These are phyloP conservation scores for Fraxinus ornus DNA, from an alignment of 305 asterid genomes.

Conservation along the genomic window DNA sequence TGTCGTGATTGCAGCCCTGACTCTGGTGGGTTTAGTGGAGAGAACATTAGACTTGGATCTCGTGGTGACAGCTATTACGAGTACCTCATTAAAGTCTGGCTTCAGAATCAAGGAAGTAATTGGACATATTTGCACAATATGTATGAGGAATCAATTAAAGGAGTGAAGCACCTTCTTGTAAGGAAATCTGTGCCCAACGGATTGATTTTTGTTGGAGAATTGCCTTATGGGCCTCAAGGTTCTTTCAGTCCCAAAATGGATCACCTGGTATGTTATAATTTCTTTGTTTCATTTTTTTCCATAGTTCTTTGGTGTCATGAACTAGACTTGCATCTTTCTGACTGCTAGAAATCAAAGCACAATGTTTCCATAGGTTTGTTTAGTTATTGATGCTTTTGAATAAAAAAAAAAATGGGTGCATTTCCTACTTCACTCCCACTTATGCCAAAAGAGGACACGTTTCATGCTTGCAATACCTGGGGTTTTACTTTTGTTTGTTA, in stretches of 20 bases:
- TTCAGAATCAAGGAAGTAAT: slow-evolving; percentile 69
- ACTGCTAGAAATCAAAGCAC: background rate
- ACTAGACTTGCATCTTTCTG: background rate
- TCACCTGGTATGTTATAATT: slow-evolving; percentile 67
- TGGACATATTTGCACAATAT: slow-evolving; percentile 70
- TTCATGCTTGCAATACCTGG: slow-evolving; percentile 5
- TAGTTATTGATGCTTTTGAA: background rate
- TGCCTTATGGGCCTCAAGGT: slow-evolving; percentile 75
- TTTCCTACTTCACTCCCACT: background rate
- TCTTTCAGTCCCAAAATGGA: slow-evolving; percentile 95
- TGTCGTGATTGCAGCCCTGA: slow-evolving; percentile 68
- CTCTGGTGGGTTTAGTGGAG: slow-evolving; percentile 81
- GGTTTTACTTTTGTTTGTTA: slow-evolving; percentile 13
- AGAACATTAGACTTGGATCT: slow-evolving; percentile 96
- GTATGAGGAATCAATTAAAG: slow-evolving; percentile 85
- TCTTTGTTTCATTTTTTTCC: slow-evolving; percentile 18
- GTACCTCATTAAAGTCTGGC: slow-evolving; percentile 92
- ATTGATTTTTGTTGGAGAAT: slow-evolving; percentile 88
- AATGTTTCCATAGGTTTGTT: background rate
- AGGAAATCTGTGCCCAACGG: slow-evolving; percentile 78
- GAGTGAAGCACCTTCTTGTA: slow-evolving; percentile 82
- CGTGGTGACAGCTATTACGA: slow-evolving; percentile 98
- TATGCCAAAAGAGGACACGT: slow-evolving; percentile 8
- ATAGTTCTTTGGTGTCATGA: background rate
- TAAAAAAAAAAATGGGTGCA: background rate